Percentiles rank a stretch among this genome's conserved stretches.
Evolutionary conservation across 176 grass and related monocot genomes (phyloP).

Genomic region (Panicum miliaceum): DNA sequence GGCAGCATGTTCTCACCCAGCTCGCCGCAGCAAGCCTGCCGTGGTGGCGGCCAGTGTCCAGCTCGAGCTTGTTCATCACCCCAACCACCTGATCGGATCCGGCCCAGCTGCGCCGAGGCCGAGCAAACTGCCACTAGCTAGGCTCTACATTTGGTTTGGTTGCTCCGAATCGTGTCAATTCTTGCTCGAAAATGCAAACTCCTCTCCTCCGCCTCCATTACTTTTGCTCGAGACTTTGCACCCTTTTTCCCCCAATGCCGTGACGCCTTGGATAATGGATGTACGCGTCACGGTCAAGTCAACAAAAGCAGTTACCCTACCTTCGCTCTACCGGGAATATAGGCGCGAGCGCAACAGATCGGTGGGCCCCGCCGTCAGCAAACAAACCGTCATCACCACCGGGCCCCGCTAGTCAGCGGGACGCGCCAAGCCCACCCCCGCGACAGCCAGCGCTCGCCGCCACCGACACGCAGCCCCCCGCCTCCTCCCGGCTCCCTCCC

Average conservation of each 20-base stretch:
- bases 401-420: background rate
- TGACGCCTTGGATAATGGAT: background rate
- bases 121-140: too few species aligned
- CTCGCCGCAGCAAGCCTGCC: too few species aligned
- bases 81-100: too few species aligned
- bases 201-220: background rate
- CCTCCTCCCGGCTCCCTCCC: background rate
- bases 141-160: too few species aligned
- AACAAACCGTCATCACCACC: background rate
- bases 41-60: too few species aligned
- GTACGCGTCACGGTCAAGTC: background rate
- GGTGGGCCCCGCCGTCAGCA: background rate
- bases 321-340: background rate
- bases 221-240: background rate
- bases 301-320: background rate
- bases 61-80: too few species aligned
- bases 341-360: background rate
- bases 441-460: constrained; percentile 18
- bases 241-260: background rate
- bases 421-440: background rate
- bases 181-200: too few species aligned
- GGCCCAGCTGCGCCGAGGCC: too few species aligned
- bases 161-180: too few species aligned
- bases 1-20: too few species aligned
- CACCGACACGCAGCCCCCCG: background rate